Conservation (phyloP, 192 early-diverging fungal genomes). For the Bifiguratus adelaidae region DNA sequence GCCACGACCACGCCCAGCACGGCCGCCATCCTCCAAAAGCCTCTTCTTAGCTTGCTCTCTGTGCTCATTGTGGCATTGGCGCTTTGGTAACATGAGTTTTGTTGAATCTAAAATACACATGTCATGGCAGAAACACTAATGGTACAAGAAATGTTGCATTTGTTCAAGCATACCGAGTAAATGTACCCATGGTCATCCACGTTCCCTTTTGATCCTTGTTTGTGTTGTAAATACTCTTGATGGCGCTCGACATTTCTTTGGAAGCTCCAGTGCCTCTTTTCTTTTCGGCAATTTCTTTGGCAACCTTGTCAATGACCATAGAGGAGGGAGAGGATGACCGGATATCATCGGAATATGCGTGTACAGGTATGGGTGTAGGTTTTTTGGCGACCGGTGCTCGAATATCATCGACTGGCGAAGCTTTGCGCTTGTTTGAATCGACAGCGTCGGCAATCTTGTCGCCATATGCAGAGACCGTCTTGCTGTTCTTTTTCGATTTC, state of each 20-base stretch:
- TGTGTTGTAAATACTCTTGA: slow-evolving; percentile 23
- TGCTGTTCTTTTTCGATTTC: slow-evolving; percentile 27
- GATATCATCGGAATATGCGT: slow-evolving; percentile 4
- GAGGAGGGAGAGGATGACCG: slow-evolving; percentile 21
- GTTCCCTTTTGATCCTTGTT: slow-evolving; percentile 14
- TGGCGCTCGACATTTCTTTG: slow-evolving; percentile 13
- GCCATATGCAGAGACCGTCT: slow-evolving; percentile 15
- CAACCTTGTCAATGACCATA: slow-evolving; percentile 29
- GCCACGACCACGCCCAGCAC: too few relatives aligned
- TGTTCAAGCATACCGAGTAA: slow-evolving; percentile 16
- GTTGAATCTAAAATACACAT: too few relatives aligned
- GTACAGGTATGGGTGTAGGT: too few relatives aligned
- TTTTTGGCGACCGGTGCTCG: too few relatives aligned
- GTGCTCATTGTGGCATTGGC: too few relatives aligned
- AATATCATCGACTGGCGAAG: too few relatives aligned
- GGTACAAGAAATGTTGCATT: too few relatives aligned
- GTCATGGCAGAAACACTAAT: too few relatives aligned
- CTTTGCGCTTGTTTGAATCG: slow-evolving; percentile 9
- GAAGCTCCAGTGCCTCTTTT: too few relatives aligned
- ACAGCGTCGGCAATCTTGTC: slow-evolving; percentile 17
- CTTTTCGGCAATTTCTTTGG: slow-evolving; percentile 25
- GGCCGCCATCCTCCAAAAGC: too few relatives aligned
- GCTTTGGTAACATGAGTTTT: too few relatives aligned
- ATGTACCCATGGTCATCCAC: slow-evolving; percentile 22
- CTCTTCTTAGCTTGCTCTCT: too few relatives aligned